Percentiles rank a stretch among this genome's conserved stretches.
phyloP scores from a whole-genome alignment of 2,329 filamentous ascomycete species.

The Aspergillus ibericus region DNA sequence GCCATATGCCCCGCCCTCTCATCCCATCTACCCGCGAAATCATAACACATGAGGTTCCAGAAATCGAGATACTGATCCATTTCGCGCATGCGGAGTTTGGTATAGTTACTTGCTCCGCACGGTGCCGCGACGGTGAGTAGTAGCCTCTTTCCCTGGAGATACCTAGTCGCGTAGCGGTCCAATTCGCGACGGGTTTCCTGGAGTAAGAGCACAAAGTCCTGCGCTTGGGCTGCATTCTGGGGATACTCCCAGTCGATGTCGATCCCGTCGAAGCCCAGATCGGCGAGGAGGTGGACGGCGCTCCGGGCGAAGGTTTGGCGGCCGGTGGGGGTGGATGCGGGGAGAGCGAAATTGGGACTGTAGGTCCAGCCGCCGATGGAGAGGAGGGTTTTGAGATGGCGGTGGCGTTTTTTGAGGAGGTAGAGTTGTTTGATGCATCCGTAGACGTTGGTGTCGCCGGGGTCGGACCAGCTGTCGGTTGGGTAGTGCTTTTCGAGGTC shows the following conservation, averaged over 20 bases:
- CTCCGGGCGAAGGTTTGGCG: conserved; percentile 65
- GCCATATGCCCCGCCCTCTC: conserved; percentile 70
- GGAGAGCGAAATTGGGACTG: conserved; percentile 68
- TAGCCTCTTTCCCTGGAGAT: conserved; percentile 36
- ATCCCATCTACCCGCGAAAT: conserved; percentile 83
- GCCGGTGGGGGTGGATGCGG: conserved; percentile 60
- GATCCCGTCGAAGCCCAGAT: conserved; percentile 65
- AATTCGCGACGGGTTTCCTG: conserved; percentile 29
- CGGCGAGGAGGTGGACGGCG: conserved; percentile 72
- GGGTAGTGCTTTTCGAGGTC: conserved; percentile 70
- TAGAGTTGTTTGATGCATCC: conserved; percentile 76
- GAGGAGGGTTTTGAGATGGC: conserved; percentile 75
- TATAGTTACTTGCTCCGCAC: not conserved
- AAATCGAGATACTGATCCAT: conserved; percentile 53
- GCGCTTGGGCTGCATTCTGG: conserved; percentile 30
- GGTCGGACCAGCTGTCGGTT: conserved; percentile 64
- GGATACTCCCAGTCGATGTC: conserved; percentile 46
- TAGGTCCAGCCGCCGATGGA: conserved; percentile 81
- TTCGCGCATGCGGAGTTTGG: conserved; percentile 38
- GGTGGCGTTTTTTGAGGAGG: conserved; percentile 71
- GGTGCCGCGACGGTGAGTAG: conserved; percentile 48
- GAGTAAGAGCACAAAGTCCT: conserved; percentile 35
- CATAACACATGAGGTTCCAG: conserved; percentile 74
- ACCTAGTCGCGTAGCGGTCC: not conserved
- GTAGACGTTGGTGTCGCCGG: conserved; percentile 67